These are phyloP conservation scores for Emmonsiellopsis sp. DNA, from an alignment of 2,329 filamentous ascomycete species.

Conservation along the genomic window DNA sequence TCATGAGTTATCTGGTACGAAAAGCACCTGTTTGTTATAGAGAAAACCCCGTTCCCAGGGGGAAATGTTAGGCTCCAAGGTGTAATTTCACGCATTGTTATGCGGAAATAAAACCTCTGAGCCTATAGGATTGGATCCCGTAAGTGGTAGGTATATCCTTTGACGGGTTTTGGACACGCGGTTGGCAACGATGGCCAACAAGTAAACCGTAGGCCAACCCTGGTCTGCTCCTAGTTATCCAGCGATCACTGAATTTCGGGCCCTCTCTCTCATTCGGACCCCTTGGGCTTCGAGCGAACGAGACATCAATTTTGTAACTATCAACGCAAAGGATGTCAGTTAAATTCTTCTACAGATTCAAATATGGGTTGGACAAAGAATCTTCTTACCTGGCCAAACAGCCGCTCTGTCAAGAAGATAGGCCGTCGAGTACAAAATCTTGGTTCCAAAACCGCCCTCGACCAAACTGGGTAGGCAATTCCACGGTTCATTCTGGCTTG, in stretches of 20 bases:
- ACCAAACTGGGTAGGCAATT: constrained; percentile 50
- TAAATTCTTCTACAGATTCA: constrained; percentile 3
- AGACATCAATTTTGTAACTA: constrained; percentile 62
- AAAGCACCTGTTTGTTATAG: no score
- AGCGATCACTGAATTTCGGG: constrained; percentile 25
- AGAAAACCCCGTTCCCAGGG: no score
- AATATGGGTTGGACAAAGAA: neutral
- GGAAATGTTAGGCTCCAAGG: no score
- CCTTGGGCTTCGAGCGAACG: constrained; percentile 57
- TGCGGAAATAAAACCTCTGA: no score
- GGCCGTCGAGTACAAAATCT: constrained; percentile 74
- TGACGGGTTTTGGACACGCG: no score
- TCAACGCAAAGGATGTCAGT: constrained; percentile 15
- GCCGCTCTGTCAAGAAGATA: constrained; percentile 81
- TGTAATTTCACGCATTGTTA: no score
- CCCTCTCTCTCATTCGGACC: constrained; percentile 53
- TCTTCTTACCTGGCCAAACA: constrained; percentile 75
- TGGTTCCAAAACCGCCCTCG: constrained; percentile 70
- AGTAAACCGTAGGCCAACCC: neutral
- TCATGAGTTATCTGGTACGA: no score
- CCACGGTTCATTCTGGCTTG: constrained; percentile 28
- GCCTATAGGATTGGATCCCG: no score
- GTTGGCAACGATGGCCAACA: neutral
- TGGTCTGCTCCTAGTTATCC: neutral
- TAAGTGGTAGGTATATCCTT: no score